Evolutionary conservation across 2,329 filamentous ascomycete genomes (phyloP).

Genomic region (Aspergillus arachidicola): DNA sequence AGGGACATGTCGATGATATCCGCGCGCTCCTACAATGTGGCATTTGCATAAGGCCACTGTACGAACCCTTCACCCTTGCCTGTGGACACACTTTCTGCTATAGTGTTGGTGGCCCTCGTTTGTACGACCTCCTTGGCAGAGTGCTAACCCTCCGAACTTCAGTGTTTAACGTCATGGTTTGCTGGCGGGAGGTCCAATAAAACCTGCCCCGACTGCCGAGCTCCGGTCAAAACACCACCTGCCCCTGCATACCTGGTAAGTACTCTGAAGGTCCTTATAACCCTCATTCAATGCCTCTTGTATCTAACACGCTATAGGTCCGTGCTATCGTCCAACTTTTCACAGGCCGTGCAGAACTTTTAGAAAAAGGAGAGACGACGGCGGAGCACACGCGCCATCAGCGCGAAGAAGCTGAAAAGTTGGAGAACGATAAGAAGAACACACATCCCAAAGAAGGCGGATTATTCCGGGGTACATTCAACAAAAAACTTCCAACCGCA

Average conservation of each 20-base stretch:
- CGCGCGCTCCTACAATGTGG: slow-evolving; percentile 65
- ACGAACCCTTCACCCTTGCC: slow-evolving; percentile 68
- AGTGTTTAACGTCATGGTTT: slow-evolving; percentile 63
- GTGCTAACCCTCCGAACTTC: slow-evolving; percentile 27
- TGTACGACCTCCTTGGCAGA: neutral
- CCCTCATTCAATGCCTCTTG: slow-evolving; percentile 1
- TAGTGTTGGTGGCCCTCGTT: slow-evolving; percentile 49
- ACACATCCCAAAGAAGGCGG: slow-evolving; percentile 54
- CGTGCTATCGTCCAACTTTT: slow-evolving; percentile 67
- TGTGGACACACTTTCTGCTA: slow-evolving; percentile 76
- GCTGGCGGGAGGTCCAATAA: slow-evolving; percentile 58
- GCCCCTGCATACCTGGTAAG: slow-evolving; percentile 66
- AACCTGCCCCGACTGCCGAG: slow-evolving; percentile 70
- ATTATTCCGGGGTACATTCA: slow-evolving; percentile 66
- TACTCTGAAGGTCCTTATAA: slow-evolving; percentile 8
- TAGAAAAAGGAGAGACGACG: slow-evolving; percentile 65
- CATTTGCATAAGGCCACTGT: slow-evolving; percentile 68
- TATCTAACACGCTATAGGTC: slow-evolving; percentile 47
- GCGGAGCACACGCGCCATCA: slow-evolving; percentile 62
- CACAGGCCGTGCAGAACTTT: slow-evolving; percentile 60
- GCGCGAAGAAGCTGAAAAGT: slow-evolving; percentile 60
- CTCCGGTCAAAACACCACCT: slow-evolving; percentile 59
- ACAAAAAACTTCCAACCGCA: slow-evolving; percentile 29
- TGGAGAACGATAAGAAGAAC: slow-evolving; percentile 63
- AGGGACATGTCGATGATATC: slow-evolving; percentile 63